Conservation (phyloP, 2,329 filamentous ascomycete genomes). For the Aspergillus phoenicis region DNA sequence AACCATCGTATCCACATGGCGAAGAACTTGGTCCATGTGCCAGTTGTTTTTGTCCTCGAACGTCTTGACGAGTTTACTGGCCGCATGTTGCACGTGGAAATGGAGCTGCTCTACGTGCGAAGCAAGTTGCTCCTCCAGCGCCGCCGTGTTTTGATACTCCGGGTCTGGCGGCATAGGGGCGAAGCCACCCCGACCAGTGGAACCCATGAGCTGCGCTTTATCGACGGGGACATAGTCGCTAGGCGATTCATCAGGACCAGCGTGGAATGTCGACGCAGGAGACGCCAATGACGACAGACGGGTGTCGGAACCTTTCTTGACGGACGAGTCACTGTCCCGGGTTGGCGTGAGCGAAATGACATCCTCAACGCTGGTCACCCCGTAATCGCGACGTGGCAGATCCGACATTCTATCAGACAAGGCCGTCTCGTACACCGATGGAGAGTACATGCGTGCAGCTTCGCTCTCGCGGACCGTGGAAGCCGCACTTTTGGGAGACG, state of each 20-base stretch:
- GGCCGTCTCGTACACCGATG: background rate
- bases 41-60: constrained; percentile 27
- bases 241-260: background rate
- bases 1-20: constrained; percentile 21
- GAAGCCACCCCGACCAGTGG: constrained; percentile 26
- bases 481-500: background rate
- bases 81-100: constrained; percentile 22
- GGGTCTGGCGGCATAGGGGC: constrained; percentile 29
- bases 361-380: no score
- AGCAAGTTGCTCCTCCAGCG: constrained; percentile 26
- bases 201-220: background rate
- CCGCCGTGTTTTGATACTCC: constrained; percentile 26
- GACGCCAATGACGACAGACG: background rate
- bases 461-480: background rate
- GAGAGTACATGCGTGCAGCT: constrained; percentile 1
- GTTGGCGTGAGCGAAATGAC: background rate
- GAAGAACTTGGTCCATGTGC: constrained; percentile 25
- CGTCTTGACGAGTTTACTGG: constrained; percentile 15
- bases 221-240: constrained; percentile 2
- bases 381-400: background rate
- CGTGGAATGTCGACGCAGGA: background rate
- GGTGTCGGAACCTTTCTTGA: background rate
- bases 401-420: background rate
- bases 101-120: constrained; percentile 25
- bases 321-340: background rate